Percentiles rank a stretch among this genome's conserved stretches.
These are phyloP conservation scores for Mesembryanthemum crystallinum DNA, from an alignment of 148 eudicot species.

Conservation along the genomic window DNA sequence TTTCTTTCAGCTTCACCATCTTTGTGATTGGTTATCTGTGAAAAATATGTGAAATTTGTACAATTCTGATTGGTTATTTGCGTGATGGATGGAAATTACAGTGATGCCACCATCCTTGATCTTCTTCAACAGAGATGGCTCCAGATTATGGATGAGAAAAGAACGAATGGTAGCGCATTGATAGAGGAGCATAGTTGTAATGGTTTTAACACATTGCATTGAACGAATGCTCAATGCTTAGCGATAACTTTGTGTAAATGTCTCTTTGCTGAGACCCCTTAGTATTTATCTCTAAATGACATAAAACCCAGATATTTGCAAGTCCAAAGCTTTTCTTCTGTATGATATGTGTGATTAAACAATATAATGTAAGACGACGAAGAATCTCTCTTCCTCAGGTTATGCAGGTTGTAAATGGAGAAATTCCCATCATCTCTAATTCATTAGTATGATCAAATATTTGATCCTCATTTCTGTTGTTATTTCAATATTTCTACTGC, in stretches of 20 bases:
- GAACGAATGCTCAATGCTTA: slow-evolving; percentile 8
- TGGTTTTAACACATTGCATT: slow-evolving; percentile 41
- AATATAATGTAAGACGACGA: not conserved
- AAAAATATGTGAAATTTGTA: not conserved
- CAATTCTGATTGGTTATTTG: not conserved
- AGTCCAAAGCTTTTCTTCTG: slow-evolving; percentile 1
- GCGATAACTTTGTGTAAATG: slow-evolving; percentile 20
- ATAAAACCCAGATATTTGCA: slow-evolving; percentile 1
- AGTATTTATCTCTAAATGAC: slow-evolving; percentile 5
- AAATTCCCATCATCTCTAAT: slow-evolving; percentile 4
- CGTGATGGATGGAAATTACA: slow-evolving; percentile 23
- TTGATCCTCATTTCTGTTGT: not conserved
- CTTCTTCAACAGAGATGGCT: slow-evolving; percentile 66
- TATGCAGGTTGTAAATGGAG: slow-evolving; percentile 12
- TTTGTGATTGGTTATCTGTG: not conserved
- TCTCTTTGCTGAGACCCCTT: slow-evolving; percentile 22
- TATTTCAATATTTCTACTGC: not conserved
- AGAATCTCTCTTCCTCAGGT: not conserved
- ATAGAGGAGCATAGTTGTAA: slow-evolving; percentile 32
- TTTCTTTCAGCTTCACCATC: no score
- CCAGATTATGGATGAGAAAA: slow-evolving; percentile 35
- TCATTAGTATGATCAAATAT: not conserved
- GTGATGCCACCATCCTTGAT: slow-evolving; percentile 50
- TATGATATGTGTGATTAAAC: not conserved
- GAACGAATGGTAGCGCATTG: slow-evolving; percentile 15